These are phyloP conservation scores for Oenanthe sinensis DNA, from an alignment of 129 eudicot species.

Conservation along the genomic window DNA sequence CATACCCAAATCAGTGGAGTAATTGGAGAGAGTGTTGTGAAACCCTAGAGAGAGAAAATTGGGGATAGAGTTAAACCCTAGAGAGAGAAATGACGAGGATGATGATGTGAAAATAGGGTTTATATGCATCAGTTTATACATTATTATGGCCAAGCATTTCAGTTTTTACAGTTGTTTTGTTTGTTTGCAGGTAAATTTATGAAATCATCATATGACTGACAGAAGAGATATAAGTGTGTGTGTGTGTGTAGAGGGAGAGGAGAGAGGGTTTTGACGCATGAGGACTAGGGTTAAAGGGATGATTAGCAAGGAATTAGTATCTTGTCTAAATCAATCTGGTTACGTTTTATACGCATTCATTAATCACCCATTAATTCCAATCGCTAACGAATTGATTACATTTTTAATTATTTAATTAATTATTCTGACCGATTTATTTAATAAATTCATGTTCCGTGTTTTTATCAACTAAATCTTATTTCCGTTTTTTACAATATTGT, in stretches of 20 bases:
- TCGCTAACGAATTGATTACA: no score
- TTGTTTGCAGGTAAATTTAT: background rate
- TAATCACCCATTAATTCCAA: no score
- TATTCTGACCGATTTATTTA: no score
- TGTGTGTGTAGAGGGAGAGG: background rate
- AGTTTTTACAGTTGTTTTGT: background rate
- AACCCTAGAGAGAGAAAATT: conserved; percentile 46
- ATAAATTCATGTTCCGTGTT: no score
- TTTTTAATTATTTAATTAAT: no score
- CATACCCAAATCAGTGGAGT: conserved; percentile 17
- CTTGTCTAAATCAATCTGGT: background rate
- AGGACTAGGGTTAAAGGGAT: no score
- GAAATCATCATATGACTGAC: background rate
- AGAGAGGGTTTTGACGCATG: background rate
- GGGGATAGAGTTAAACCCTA: conserved; percentile 1
- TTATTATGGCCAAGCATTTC: conserved; percentile 11
- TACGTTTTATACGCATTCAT: no score
- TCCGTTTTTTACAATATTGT: no score
- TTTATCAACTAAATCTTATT: no score
- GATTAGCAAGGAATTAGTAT: background rate
- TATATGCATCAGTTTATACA: conserved; percentile 61
- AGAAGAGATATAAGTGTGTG: background rate
- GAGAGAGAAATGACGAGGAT: conserved; percentile 10
- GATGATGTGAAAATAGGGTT: conserved; percentile 27
- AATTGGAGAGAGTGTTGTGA: conserved; percentile 10